Evolutionary conservation across 2,329 filamentous ascomycete species (phyloP).

Genomic region (Cordyceps tenuipes): DNA sequence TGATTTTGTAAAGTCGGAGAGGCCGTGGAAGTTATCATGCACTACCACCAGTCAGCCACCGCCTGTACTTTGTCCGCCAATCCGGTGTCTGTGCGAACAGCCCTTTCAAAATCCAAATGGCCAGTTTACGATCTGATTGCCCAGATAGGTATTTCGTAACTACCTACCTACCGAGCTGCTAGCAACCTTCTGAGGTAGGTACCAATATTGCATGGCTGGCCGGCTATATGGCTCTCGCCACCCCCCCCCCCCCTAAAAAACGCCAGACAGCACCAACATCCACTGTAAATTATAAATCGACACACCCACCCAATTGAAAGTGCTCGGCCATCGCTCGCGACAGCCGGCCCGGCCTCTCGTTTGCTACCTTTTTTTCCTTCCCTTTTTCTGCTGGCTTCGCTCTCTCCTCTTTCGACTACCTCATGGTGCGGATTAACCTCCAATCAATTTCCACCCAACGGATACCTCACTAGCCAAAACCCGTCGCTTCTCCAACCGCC

Average conservation of each 20-base stretch:
- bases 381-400: neutral
- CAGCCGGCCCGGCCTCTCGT: neutral
- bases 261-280: neutral
- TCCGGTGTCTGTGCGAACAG: no score
- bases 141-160: neutral
- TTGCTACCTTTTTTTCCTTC: neutral
- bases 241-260: no score
- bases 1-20: no score
- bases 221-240: neutral
- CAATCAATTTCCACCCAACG: neutral
- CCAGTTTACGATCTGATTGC: neutral
- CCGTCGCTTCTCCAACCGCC: neutral
- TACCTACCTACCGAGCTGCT: no score
- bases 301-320: neutral
- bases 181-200: no score
- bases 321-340: conserved; percentile 5
- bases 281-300: neutral
- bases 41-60: no score
- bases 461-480: neutral
- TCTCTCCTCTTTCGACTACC: neutral
- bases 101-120: neutral
- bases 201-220: neutral
- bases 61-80: no score
- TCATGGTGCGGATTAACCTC: neutral
- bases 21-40: no score